phyloP scores from a whole-genome alignment of 2,329 filamentous ascomycete species.

The Ophiostoma novo-ulmi region DNA sequence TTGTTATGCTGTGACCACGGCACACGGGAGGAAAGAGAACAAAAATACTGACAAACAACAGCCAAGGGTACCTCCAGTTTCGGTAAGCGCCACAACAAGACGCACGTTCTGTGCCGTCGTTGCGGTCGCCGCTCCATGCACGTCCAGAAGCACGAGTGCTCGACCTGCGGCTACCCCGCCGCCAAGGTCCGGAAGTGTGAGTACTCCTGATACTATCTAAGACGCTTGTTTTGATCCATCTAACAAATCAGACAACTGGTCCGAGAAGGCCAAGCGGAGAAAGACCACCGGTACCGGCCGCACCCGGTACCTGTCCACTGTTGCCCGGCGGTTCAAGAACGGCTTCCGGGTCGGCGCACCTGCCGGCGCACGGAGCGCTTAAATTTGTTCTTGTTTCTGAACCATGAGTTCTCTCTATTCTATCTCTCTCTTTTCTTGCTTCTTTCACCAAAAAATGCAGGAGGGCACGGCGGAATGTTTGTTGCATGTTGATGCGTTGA shows the following conservation, averaged over 20 bases:
- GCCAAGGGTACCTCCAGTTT: conserved; percentile 54
- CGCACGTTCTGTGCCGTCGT: conserved; percentile 96
- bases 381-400: conserved; percentile 16
- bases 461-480: conserved; percentile 5
- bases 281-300: conserved; percentile 98
- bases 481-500: conserved; percentile 1
- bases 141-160: conserved; percentile 99
- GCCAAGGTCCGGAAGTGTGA: conserved; percentile 98
- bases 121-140: conserved; percentile 97
- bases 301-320: conserved; percentile 88
- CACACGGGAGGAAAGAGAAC: not conserved
- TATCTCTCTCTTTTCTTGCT: conserved; percentile 5
- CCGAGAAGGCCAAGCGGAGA: conserved; percentile 99
- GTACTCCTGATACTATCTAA: conserved; percentile 39
- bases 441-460: conserved; percentile 14
- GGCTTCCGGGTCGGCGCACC: conserved; percentile 89
- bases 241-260: conserved; percentile 78
- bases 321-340: conserved; percentile 94
- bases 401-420: conserved; percentile 4
- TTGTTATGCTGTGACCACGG: not conserved
- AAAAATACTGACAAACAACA: conserved; percentile 30
- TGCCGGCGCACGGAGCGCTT: conserved; percentile 66
- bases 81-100: conserved; percentile 80
- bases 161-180: conserved; percentile 90
- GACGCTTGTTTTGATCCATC: not conserved